Percentiles rank a stretch among this genome's conserved stretches.
phyloP scores from a whole-genome alignment of 129 eudicot species.

The Glebionis coronaria region DNA sequence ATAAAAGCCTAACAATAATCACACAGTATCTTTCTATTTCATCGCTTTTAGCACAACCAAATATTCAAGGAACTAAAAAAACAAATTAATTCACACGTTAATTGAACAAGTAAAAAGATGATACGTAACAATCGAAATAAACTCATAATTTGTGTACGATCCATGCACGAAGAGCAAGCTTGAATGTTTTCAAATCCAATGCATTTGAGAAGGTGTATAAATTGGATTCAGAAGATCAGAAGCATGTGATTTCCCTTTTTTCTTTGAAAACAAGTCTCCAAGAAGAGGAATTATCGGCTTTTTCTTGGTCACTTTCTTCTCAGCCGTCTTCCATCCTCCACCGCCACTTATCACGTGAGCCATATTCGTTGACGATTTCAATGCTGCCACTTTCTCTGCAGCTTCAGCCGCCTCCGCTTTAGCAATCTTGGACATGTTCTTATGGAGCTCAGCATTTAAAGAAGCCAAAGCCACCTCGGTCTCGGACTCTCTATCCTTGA shows the following conservation, averaged over 20 bases:
- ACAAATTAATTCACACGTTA: constrained; percentile 15
- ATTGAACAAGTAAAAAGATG: constrained; percentile 13
- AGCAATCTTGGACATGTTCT: constrained; percentile 72
- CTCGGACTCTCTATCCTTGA: constrained; percentile 66
- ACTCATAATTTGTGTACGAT: not conserved
- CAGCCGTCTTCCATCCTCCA: constrained; percentile 30
- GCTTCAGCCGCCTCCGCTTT: constrained; percentile 48
- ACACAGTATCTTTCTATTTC: not conserved
- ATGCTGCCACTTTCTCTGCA: constrained; percentile 26
- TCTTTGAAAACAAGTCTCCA: constrained; percentile 66
- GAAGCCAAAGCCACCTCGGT: constrained; percentile 77
- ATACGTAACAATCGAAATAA: not conserved
- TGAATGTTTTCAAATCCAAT: constrained; percentile 20
- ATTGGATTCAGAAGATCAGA: constrained; percentile 30
- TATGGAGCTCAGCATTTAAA: constrained; percentile 76
- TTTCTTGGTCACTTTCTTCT: constrained; percentile 44
- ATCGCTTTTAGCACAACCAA: not conserved
- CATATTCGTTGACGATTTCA: constrained; percentile 18
- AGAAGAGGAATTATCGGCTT: constrained; percentile 79
- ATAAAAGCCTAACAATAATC: constrained; percentile 1
- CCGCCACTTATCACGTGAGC: constrained; percentile 32
- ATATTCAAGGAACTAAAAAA: constrained; percentile 14
- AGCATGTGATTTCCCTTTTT: constrained; percentile 38
- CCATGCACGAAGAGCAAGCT: not conserved
- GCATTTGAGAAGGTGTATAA: constrained; percentile 44